These are phyloP conservation scores for Amoeboradix gromovi DNA, from an alignment of 371 early-diverging fungal species.

Conservation along the genomic window DNA sequence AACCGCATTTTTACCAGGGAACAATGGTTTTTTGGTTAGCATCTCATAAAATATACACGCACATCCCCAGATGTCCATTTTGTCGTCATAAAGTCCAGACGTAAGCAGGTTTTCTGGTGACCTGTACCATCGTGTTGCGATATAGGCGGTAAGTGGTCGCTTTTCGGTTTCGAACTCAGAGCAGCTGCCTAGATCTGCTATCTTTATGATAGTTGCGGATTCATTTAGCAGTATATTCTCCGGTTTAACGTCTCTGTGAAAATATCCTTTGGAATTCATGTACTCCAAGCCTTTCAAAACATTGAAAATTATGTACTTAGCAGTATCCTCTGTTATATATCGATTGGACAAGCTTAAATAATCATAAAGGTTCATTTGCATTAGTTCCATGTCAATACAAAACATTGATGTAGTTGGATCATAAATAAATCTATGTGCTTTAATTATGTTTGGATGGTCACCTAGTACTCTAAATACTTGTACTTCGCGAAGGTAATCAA, in stretches of 20 bases:
- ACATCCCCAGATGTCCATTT: slow-evolving; percentile 32
- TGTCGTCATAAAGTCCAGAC: slow-evolving; percentile 21
- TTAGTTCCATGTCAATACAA: slow-evolving; percentile 28
- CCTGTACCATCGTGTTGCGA: slow-evolving; percentile 32
- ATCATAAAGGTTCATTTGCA: slow-evolving; percentile 30
- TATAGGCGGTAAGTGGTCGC: slow-evolving; percentile 26
- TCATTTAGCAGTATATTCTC: slow-evolving; percentile 30
- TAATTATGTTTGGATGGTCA: slow-evolving; percentile 25
- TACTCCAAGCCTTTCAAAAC: slow-evolving; percentile 28
- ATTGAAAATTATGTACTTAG: slow-evolving; percentile 20
- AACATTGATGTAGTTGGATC: slow-evolving; percentile 23
- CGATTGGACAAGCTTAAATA: slow-evolving; percentile 22
- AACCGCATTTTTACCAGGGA: slow-evolving; percentile 34
- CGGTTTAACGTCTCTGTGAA: slow-evolving; percentile 39
- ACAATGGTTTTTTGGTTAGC: slow-evolving; percentile 20
- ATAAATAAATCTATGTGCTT: slow-evolving; percentile 23
- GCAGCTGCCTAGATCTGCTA: slow-evolving; percentile 38
- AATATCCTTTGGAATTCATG: slow-evolving; percentile 28
- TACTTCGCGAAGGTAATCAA: slow-evolving; percentile 21
- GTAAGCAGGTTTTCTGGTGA: slow-evolving; percentile 30
- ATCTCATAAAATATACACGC: slow-evolving; percentile 33
- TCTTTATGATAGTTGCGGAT: slow-evolving; percentile 15
- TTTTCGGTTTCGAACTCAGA: slow-evolving; percentile 26
- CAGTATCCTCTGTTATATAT: slow-evolving; percentile 17
- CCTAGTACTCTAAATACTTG: slow-evolving; percentile 19